Evolutionary conservation across 106 monocot species (phyloP), one percentile per base, ranked within the genome.

Genomic region (Chionographis japonica): DNA sequence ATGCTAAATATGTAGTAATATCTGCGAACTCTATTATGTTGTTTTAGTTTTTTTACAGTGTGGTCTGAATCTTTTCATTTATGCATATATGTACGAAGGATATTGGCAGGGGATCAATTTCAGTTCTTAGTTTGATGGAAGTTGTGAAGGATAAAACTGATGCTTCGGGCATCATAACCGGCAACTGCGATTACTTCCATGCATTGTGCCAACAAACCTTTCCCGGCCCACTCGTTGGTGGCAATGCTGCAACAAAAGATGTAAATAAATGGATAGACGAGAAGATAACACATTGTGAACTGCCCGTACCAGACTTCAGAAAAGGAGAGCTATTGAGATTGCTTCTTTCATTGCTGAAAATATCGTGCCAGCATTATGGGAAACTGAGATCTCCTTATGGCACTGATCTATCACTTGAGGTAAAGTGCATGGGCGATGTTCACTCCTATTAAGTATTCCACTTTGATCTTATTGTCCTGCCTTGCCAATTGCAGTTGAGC

Each of bases 241-340:
- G 93, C 36, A 90, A 50, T 84, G 85, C 87, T 72, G 72, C 90
- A 51, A 66, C 80, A 60, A 99, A 90, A 66, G 98, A 93, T 74
- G 74, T 93, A 50, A 87, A 93, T 72, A 99, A 90, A 78, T 99
- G 98, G 98, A 72, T 99, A 58, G 89, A 99, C 71, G 98, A 93
- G 77, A 90, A 63, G 50, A 88, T 90, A 12, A 14, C 57, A 12
- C 71, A 68, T 35, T 86, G 79, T 64, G 83, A 88, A 69, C 69
- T 89, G 55, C 52, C 80, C 19, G 37, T 40, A 6, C 40, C 66
- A 15, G 90, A 90, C 40, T 71, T 82, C 55, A 83, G 75, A 27
- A 87, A 79, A 83, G 81, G 74, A 52, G 69, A 85, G 78, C 68
- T 73, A 61, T 13, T 85, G 50, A 93, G 66, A 50, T 74, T 99